Evolutionary conservation across 495 filamentous ascomycete genomes (phyloP), one percentile per base, ranked within the genome.

Genomic region (Penicillium macrosclerotiorum): DNA sequence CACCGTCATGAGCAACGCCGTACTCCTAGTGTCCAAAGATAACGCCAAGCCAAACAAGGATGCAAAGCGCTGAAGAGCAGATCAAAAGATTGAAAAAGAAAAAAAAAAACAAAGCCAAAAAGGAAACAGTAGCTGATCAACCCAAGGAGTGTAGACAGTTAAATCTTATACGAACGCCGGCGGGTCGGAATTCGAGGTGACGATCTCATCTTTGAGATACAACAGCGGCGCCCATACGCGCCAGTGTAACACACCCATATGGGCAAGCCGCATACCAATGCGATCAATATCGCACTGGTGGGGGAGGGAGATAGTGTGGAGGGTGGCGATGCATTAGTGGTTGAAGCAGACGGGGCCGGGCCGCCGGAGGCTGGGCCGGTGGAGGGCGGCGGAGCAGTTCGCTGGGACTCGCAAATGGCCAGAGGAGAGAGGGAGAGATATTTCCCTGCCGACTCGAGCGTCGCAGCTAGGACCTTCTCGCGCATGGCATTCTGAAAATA

Each of bases 221-320:
- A 81, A 78, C 35, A 88, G 64, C 23, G 82, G 81, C 5, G 80
- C 83, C 90, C 90, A 96, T 3, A 94, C 83, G 37, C 84, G 75
- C 90, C 90, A 96, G 63, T 96, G 89, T 17, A 95, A 65, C 14
- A 90, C 75, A 7, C 82, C 80, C 31, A 96, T 78, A 53, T 94
- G 90, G 8, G 89, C 82, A 29, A 93, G 70, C 22, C 86, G 81
- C 45, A 78, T 81, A 2, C 85, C 80, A 55, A 92, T 79, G 40
- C 88, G 81, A 34, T 80, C 77, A 13, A 87, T 63, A 40, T 80
- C 78, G 19, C 67, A 73, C 31, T 71, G 59, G 14, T 66, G 67
- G 2, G 59, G 29, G 22, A 31, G 1, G 43, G 44, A 3, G 42
- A 4, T 20, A 17, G 25, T 0, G 59, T 45, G 1, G 57, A 30